These are phyloP conservation scores for Phaseolus lunatus DNA, from an alignment of 306 rosid species.

Conservation along the genomic window DNA sequence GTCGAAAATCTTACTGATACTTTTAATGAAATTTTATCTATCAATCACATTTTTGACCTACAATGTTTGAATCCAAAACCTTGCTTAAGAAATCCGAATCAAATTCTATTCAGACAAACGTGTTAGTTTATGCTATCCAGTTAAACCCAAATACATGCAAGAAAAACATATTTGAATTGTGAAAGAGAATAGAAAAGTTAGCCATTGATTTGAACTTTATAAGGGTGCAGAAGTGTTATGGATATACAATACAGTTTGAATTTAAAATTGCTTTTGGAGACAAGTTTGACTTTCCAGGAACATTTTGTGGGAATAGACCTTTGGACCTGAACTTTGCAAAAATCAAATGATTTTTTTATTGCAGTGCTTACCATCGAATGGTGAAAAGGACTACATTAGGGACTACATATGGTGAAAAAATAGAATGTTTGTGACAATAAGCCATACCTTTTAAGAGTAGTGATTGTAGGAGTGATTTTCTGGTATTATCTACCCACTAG, in stretches of 20 bases:
- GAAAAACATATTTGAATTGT: constrained; percentile 10
- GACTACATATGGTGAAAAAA: constrained; percentile 18
- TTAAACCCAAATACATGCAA: constrained; percentile 27
- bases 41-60: no score
- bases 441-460: not conserved
- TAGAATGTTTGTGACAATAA: constrained; percentile 8
- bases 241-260: not conserved
- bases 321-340: constrained; percentile 1
- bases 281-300: constrained; percentile 23
- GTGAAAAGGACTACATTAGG: not conserved
- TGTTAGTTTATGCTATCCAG: not conserved
- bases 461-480: not conserved
- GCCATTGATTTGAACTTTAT: constrained; percentile 4
- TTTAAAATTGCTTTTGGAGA: constrained; percentile 20
- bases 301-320: constrained; percentile 2
- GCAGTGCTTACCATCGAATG: not conserved
- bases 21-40: no score
- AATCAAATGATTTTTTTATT: constrained; percentile 17
- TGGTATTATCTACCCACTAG: constrained; percentile 6
- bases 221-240: constrained; percentile 3
- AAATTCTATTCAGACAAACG: no score
- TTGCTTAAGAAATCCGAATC: no score
- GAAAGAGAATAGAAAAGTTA: constrained; percentile 4
- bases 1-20: no score
- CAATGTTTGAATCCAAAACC: no score